Evolutionary conservation across 208 protist species (phyloP).

Genomic region (Trypanosoma congolense): DNA sequence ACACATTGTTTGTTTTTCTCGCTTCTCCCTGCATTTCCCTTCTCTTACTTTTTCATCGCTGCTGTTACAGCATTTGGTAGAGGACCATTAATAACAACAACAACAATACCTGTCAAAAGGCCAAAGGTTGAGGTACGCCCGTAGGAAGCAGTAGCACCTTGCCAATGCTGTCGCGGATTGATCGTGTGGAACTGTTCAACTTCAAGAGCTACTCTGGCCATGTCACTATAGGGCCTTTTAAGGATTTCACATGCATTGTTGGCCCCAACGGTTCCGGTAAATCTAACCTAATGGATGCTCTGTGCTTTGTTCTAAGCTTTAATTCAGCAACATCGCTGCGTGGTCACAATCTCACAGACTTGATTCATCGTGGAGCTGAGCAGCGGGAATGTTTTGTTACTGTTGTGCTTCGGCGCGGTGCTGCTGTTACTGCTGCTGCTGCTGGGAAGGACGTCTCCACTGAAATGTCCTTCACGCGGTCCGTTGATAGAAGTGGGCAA

Average conservation of each 20-base stretch:
- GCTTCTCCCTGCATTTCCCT: too few relatives aligned
- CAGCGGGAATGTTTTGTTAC: slow-evolving; percentile 64
- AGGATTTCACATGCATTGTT: slow-evolving; percentile 97
- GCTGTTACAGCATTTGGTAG: too few relatives aligned
- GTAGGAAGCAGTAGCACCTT: neutral
- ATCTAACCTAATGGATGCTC: slow-evolving; percentile 99
- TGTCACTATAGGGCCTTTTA: slow-evolving; percentile 95
- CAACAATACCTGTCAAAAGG: neutral
- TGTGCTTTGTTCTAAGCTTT: slow-evolving; percentile 96
- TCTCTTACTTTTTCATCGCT: too few relatives aligned
- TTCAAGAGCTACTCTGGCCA: slow-evolving; percentile 98
- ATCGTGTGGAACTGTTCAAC: slow-evolving; percentile 94
- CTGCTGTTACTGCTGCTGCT: neutral
- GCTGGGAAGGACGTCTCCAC: neutral
- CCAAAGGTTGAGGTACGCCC: too few relatives aligned
- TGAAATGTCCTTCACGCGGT: slow-evolving; percentile 81
- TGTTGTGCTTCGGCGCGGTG: slow-evolving; percentile 58
- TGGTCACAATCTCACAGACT: slow-evolving; percentile 75
- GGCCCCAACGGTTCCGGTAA: slow-evolving; percentile 99
- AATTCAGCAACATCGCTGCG: slow-evolving; percentile 66
- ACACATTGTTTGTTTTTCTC: too few relatives aligned
- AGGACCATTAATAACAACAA: slow-evolving; percentile 3
- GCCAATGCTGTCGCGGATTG: slow-evolving; percentile 63
- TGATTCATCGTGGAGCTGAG: slow-evolving; percentile 85
- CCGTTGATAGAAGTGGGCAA: slow-evolving; percentile 46